Evolutionary conservation across 2,329 filamentous ascomycete species (phyloP), one percentile per base, ranked within the genome.

Genomic region (Paecilomyces dactylethromorphus): DNA sequence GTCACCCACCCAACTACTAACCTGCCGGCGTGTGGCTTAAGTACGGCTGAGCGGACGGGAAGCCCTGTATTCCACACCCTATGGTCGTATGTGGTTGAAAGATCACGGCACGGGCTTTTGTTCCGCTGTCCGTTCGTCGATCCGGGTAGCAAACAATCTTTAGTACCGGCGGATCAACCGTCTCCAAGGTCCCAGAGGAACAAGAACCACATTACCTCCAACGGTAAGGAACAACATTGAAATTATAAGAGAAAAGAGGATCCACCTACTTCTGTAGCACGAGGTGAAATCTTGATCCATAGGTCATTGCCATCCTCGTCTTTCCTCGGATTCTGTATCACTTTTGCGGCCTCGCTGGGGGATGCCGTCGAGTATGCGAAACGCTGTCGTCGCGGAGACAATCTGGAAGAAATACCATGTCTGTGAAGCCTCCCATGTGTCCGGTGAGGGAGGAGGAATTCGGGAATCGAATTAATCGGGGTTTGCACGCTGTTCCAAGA

Each of bases 221-320:
- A 51, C 13, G 32, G 53, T 53, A 13, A 22, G 2, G 51, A 62
- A 56, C 52, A 45, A 57, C n/a, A 12, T 49, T 11, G 33, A 4
- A 45, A 33, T 22, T 53, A 29, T 21, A 52, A 26, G 22, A 21
- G 50, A 10, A 54, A 18, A 55, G 4, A n/a, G 6, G 15, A 57
- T 53, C 52, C 55, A 71, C 79, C 55, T 81, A 92, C 90, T 77
- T 89, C 85, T 50, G 89, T 87, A 49, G 93, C 93, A 54, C 92
- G 84, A 1, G 90, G 83, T 0, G 92, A 95, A 62, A 97, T 96
- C 57, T 88, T 87, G 24, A 99, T 82, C 66, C 79, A 79, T 87
- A 96, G 91, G 21, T 88, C 84, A n/a, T 91, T 88, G 26, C 93
- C 93, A 58, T 92, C 86, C 32, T 95, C 90, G 71, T 94, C 90